Evolutionary conservation across 2,329 filamentous ascomycete genomes (phyloP), one percentile per base, ranked within the genome.

Genomic region (Annulohypoxylon truncatum): DNA sequence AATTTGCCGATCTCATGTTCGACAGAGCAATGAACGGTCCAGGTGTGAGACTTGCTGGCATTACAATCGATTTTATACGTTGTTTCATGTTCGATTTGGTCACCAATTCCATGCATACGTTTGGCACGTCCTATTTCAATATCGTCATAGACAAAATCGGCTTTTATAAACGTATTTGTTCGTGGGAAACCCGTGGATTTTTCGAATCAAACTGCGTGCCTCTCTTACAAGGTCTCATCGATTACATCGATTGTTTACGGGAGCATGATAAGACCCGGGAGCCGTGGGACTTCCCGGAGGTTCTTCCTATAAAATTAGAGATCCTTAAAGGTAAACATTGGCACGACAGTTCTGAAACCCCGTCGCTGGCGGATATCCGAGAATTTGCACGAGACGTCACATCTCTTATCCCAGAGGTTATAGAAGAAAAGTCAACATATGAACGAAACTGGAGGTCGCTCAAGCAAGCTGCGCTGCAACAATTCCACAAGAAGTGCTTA

Each of bases 191-290:
- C 24, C 33, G 31, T 9, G 15, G 4, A 2, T 18, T 53, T 6
- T 54, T 58, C 6, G 22, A 50, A 1, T 26, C 50, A 1, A 73
- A 77, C 42, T 72, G 62, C 3, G 29, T 74, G 0, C 74, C 75
- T 1, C 12, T 73, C 0, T 22, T 76, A 1, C 46, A 62, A 10
- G n/a, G 46, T 4, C 67, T 76, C 5, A 67, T 74, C 10, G 10
- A 15, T 0, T 52, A 5, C 15, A 58, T 76, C 2, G 22, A 1
- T 47, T 69, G 4, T 60, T 2, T 22, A 55, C 1, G 38, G 61
- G 57, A 62, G 10, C 29, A 31, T 2, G 20, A 62, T 15, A 35
- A 51, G 13, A 29, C 59, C 7, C 50, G 60, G 18, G 35, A 33
- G 8, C 63, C 63, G 4, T 12, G 42, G 8, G 24, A 13, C 31